Evolutionary conservation across 2,329 filamentous ascomycete genomes (phyloP), one percentile per base, ranked within the genome.

Genomic region (Apiospora saccharicola): DNA sequence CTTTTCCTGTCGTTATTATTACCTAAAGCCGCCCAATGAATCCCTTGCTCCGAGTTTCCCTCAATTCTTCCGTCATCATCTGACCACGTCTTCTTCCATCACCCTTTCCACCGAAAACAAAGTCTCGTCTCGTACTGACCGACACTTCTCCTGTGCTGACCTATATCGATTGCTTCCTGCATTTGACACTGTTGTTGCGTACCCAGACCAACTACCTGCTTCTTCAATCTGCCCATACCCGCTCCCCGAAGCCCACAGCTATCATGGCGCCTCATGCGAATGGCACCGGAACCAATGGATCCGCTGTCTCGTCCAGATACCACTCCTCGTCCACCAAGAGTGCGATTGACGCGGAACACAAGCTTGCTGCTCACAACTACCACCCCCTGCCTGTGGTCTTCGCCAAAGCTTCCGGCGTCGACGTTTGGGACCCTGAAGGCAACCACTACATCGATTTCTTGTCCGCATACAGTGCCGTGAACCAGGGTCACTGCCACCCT

Each of bases 401-500:
- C 83, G 89, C 96, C 72, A 90, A 91, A 76, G 96, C 95, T 57
- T 89, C 92, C 78, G 96, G 96, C 68, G 92, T 93, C 80, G 92
- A 93, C 74, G 96, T 98, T 72, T 99, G 96, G 96, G 96, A 99
- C 81, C 96, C 96, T 24, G 96, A 99, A 86, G 95, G 94, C 80
- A 93, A 92, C 78, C 92, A 98, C 83, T 98, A 99, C 84, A 91
- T 98, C 79, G 96, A 99, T 86, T 99, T 98, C 85, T 91, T 99
- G 76, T 98, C 96, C 67, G 96, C 96, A 76, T 99, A 99, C 88
- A 97, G 94, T 77, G 96, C 96, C 74, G 95, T 98, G 81, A 98
- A 98, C 87, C 96, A 98, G 85, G 96, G 96, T 75, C 96, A 99
- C 84, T 98, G 96, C 85, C 96, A 99, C 85, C 96, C 96, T 6